Evolutionary conservation across 2,329 filamentous ascomycete genomes (phyloP).

Genomic region (Stachybotrys echinatus): DNA sequence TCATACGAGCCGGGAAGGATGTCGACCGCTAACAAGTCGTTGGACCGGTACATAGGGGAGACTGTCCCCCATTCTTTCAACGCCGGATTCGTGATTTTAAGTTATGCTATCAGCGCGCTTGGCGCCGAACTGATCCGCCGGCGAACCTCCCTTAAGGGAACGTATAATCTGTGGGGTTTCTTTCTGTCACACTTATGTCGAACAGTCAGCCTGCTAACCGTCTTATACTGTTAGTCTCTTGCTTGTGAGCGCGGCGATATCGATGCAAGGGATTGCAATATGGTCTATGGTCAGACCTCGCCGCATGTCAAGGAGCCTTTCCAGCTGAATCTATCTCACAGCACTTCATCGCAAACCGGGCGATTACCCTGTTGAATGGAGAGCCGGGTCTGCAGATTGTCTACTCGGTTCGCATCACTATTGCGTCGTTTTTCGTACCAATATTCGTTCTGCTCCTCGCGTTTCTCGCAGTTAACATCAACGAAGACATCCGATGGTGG

Average conservation of each 20-base stretch:
- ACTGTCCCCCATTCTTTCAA: no score
- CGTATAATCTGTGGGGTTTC: no score
- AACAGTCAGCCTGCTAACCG: neutral
- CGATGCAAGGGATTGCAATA: neutral
- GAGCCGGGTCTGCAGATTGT: slow-evolving; percentile 59
- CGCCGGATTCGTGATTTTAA: no score
- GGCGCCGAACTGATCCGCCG: no score
- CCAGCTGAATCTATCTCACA: neutral
- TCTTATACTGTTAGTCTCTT: neutral
- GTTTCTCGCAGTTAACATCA: slow-evolving; percentile 64
- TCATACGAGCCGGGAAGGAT: no score
- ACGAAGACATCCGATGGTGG: slow-evolving; percentile 48
- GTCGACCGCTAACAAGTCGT: no score
- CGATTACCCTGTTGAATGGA: slow-evolving; percentile 64
- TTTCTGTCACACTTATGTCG: no score
- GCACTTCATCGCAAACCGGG: slow-evolving; percentile 65
- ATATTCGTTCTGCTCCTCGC: slow-evolving; percentile 67
- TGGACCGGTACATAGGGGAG: no score
- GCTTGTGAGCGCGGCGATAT: neutral
- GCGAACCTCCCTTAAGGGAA: no score
- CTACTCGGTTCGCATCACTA: slow-evolving; percentile 67
- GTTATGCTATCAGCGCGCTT: no score
- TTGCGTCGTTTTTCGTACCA: slow-evolving; percentile 72
- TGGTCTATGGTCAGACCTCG: neutral
- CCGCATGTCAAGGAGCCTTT: neutral